phyloP scores from a whole-genome alignment of 495 filamentous ascomycete species.

The Aspergillus ellipticus region DNA sequence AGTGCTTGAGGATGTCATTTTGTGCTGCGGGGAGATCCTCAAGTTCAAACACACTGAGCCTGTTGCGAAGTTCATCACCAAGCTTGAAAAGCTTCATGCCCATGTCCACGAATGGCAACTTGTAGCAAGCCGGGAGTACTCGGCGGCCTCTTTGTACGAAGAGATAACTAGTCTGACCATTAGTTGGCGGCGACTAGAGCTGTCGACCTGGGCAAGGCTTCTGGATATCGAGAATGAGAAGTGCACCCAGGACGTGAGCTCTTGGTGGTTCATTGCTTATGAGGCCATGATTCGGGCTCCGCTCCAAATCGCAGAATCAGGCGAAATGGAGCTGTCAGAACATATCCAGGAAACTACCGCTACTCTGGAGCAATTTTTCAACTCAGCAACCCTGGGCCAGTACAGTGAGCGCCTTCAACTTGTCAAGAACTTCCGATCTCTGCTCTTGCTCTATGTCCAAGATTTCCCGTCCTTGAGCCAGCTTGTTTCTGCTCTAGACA shows the following conservation, averaged over 20 bases:
- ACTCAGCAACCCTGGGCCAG: slow-evolving; percentile 72
- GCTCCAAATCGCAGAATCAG: slow-evolving; percentile 54
- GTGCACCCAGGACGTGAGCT: slow-evolving; percentile 67
- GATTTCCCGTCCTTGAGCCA: slow-evolving; percentile 52
- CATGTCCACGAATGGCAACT: slow-evolving; percentile 89
- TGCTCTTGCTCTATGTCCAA: slow-evolving; percentile 45
- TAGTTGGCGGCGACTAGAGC: slow-evolving; percentile 82
- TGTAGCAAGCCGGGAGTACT: slow-evolving; percentile 77
- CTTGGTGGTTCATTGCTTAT: slow-evolving; percentile 97
- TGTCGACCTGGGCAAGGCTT: slow-evolving; percentile 87
- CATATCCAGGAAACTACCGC: slow-evolving; percentile 66
- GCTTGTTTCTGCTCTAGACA: slow-evolving; percentile 59
- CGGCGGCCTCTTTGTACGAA: slow-evolving; percentile 64
- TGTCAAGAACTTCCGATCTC: slow-evolving; percentile 61
- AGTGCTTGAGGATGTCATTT: slow-evolving; percentile 70
- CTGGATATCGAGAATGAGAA: slow-evolving; percentile 79
- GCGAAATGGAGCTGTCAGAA: slow-evolving; percentile 49
- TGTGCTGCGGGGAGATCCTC: slow-evolving; percentile 67
- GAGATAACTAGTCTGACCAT: slow-evolving; percentile 72
- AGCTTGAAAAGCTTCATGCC: slow-evolving; percentile 77
- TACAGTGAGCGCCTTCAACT: slow-evolving; percentile 68
- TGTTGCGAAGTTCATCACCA: slow-evolving; percentile 75
- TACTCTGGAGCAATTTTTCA: slow-evolving; percentile 72
- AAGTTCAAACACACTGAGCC: slow-evolving; percentile 77
- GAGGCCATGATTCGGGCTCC: slow-evolving; percentile 78